Evolutionary conservation across 1,284 basidiomycete genomes (phyloP), one percentile per base, ranked within the genome.

Genomic region (Gastroboletus turbinatus): DNA sequence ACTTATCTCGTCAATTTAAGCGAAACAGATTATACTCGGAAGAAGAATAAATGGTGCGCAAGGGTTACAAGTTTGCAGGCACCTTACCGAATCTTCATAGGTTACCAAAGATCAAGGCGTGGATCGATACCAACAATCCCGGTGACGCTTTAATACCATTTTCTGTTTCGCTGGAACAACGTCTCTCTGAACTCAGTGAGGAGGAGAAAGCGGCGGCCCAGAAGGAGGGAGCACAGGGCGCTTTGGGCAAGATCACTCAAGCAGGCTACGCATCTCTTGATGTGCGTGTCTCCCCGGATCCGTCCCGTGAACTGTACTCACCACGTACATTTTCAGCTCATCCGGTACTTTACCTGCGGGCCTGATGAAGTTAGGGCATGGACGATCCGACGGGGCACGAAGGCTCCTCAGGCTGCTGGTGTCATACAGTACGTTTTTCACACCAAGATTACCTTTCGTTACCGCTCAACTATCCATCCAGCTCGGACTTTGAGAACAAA

Each of bases 1-100:
- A 98, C 92, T 55, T 99, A 99, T 79, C 90, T 99, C 46, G 94
- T 99, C 75, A 99, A 99, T 77, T 78, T 99, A 52, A 95, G 92
- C 59, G 96, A 99, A 75, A 85, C 85, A 63, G 97, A 99, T 75
- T 99, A 94, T 70, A 78, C 94, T 57, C 87, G 97, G 60, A 98
- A 97, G 79, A 99, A 98, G 88, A 99, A 98, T 82, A 99, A 98
- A 81, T 99, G 96, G 95, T 88, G 55, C 25, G 73, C 40, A 63
- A n/a, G 39, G 27, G 25, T 13, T 36, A 23, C 42, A 8, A 6
- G 33, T 21, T 45, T 35, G 14, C 40, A 14, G 2, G 7, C 16
- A 44, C 16, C 29, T 60, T 33, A 55, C 53, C n/a, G 16, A 60
- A 27, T 6, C 17, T 30, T 33, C 30, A 23, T 58, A 90, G 88